These are phyloP conservation scores for Myriosclerotinia scirpicola DNA, from an alignment of 2,329 filamentous ascomycete genomes.

Conservation along the genomic window DNA sequence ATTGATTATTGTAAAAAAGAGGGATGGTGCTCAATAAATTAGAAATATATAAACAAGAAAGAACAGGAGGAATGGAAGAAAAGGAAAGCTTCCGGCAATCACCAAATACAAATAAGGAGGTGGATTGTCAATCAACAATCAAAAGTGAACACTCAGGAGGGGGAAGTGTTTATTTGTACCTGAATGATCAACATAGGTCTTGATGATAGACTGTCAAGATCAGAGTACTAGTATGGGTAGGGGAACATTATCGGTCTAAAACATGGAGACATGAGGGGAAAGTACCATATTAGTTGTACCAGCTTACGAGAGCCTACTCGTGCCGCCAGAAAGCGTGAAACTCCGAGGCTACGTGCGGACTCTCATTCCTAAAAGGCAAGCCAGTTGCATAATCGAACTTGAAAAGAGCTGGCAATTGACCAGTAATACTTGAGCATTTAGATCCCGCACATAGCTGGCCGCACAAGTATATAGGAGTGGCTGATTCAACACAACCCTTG, in stretches of 20 bases:
- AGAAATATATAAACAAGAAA: not conserved
- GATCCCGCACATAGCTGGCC: too few species aligned
- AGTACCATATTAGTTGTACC: too few species aligned
- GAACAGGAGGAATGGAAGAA: not conserved
- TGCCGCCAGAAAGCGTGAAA: too few species aligned
- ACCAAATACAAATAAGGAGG: not conserved
- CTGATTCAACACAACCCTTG: too few species aligned
- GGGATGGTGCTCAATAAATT: not conserved
- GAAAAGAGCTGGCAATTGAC: too few species aligned
- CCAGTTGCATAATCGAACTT: too few species aligned
- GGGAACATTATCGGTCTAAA: not conserved
- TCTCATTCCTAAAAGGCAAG: too few species aligned
- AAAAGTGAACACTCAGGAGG: not conserved
- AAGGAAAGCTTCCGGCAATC: not conserved
- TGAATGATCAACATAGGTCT: constrained; percentile 2
- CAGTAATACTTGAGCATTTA: too few species aligned
- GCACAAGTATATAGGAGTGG: too few species aligned
- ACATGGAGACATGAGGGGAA: too few species aligned
- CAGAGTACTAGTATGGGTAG: not conserved
- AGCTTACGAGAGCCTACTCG: too few species aligned
- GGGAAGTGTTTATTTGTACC: constrained; percentile 14
- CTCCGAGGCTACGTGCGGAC: too few species aligned
- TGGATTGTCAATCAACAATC: not conserved
- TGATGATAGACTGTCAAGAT: not conserved
- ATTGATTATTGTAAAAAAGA: not conserved